phyloP scores from a whole-genome alignment of 768 basidiomycete species.

The Trametes cinnabarina region DNA sequence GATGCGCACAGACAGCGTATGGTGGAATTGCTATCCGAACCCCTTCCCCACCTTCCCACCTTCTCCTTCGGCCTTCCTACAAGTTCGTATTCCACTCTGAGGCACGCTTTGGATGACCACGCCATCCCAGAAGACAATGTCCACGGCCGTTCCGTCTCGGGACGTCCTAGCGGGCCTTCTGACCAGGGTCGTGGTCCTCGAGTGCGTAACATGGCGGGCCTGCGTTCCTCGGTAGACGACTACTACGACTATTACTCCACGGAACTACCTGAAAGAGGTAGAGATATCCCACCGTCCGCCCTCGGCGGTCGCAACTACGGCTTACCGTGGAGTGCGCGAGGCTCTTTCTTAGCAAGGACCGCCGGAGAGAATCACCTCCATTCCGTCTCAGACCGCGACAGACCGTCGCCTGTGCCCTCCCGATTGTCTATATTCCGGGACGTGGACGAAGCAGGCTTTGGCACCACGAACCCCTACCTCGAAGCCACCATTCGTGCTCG shows the following conservation, averaged over 20 bases:
- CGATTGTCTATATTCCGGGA: background rate
- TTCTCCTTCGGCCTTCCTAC: background rate
- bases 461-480: background rate
- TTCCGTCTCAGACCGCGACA: no score
- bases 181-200: background rate
- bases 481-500: constrained; percentile 1
- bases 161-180: background rate
- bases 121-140: background rate
- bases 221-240: no score
- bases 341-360: no score
- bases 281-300: no score
- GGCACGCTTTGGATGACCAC: constrained; percentile 12
- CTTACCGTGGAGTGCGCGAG: no score
- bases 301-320: no score
- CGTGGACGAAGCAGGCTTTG: background rate
- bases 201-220: no score
- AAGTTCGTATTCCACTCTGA: constrained; percentile 13
- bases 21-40: constrained; percentile 3
- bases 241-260: no score
- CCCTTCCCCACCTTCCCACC: background rate
- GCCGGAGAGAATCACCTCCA: no score
- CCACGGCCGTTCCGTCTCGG: background rate
- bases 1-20: constrained; percentile 5
- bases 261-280: no score
- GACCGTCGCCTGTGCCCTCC: background rate